phyloP scores from a whole-genome alignment of 768 basidiomycete genomes.

The Hypsizygus marmoreus region DNA sequence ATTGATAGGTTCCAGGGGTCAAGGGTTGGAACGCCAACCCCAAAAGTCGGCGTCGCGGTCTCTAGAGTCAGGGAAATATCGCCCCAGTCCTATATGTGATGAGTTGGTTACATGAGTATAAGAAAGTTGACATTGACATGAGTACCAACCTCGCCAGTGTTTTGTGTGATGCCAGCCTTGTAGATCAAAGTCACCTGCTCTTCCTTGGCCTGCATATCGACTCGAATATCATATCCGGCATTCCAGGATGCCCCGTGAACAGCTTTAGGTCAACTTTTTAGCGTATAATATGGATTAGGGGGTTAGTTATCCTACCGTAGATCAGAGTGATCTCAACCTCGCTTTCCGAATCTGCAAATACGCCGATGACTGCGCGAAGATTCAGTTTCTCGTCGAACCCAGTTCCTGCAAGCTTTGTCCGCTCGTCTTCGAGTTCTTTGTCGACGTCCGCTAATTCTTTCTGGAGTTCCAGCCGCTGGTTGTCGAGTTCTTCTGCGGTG shows the following conservation, averaged over 20 bases:
- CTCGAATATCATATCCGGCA: constrained; percentile 42
- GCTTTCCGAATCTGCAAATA: constrained; percentile 37
- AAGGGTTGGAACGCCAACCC: constrained; percentile 32
- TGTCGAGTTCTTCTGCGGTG: constrained; percentile 34
- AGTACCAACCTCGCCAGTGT: too few species aligned
- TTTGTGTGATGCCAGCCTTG: constrained; percentile 40
- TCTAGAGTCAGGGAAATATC: constrained; percentile 40
- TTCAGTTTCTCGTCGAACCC: constrained; percentile 26
- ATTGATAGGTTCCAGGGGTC: constrained; percentile 27
- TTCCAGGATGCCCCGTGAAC: constrained; percentile 37
- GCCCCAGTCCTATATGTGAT: constrained; percentile 33
- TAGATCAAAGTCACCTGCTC: constrained; percentile 37
- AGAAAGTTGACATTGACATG: too few species aligned
- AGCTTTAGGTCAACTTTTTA: constrained; percentile 23
- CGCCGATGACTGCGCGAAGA: constrained; percentile 30
- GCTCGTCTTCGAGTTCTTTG: constrained; percentile 25
- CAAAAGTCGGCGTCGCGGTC: constrained; percentile 40
- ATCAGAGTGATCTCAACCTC: constrained; percentile 40
- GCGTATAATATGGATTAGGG: background rate
- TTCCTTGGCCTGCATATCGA: constrained; percentile 38
- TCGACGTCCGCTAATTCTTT: constrained; percentile 24
- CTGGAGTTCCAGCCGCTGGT: constrained; percentile 29
- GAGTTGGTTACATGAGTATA: too few species aligned
- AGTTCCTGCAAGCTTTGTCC: constrained; percentile 14
- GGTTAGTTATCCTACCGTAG: constrained; percentile 32